Evolutionary conservation across 140 eudicot genomes (phyloP).

Genomic region (Artemisia princeps): DNA sequence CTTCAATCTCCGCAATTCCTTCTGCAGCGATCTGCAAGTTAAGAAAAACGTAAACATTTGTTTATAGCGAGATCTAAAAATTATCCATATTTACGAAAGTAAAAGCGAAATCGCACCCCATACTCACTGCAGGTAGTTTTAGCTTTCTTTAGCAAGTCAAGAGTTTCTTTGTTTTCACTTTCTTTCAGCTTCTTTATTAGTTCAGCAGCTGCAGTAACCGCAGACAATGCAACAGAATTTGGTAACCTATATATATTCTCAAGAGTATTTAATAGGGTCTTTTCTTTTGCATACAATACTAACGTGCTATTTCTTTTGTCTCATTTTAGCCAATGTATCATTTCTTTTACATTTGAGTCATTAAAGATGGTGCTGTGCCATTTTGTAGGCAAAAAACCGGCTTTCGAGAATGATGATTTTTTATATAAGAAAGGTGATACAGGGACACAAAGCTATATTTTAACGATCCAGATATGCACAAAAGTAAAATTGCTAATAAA

Average conservation of each 20-base stretch:
- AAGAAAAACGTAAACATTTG: background rate
- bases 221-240: background rate
- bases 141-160: slow-evolving; percentile 25
- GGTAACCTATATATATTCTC: background rate
- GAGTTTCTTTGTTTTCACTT: slow-evolving; percentile 24
- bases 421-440: too few species aligned
- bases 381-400: too few species aligned
- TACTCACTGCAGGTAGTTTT: slow-evolving; percentile 20
- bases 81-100: background rate
- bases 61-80: background rate
- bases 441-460: too few species aligned
- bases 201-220: slow-evolving; percentile 23
- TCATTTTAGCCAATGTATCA: too few species aligned
- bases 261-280: too few species aligned
- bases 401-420: too few species aligned
- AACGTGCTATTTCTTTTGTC: too few species aligned
- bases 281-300: too few species aligned
- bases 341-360: too few species aligned
- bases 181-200: slow-evolving; percentile 23
- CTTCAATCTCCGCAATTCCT: slow-evolving; percentile 31
- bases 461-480: too few species aligned
- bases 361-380: too few species aligned
- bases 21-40: slow-evolving; percentile 36
- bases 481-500: too few species aligned
- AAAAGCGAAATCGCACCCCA: slow-evolving; percentile 15